Evolutionary conservation across 1,284 basidiomycete genomes (phyloP).

Genomic region (Porodaedalea pini): DNA sequence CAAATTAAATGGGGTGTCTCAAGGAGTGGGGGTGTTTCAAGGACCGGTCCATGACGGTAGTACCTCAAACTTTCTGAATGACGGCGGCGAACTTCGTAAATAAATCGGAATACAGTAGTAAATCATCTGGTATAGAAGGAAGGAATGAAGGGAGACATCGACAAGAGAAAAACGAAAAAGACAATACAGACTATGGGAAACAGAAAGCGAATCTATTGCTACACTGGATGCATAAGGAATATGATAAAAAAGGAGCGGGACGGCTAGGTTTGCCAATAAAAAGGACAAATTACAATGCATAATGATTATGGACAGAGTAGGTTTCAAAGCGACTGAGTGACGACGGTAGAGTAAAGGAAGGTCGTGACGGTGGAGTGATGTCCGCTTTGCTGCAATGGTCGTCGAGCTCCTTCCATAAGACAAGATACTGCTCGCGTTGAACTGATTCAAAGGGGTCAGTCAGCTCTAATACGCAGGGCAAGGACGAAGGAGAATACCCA

Average conservation of each 20-base stretch:
- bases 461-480: not conserved
- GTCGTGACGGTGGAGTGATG: conserved; percentile 21
- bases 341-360: conserved; percentile 7
- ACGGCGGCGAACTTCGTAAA: not conserved
- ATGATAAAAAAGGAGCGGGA: not conserved
- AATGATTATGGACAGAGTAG: not conserved
- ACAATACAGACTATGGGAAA: not conserved
- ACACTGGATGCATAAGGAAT: not conserved
- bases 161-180: not conserved
- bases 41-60: no score
- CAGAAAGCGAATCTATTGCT: not conserved
- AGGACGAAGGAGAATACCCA: conserved; percentile 26
- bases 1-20: no score
- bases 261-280: not conserved
- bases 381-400: conserved; percentile 23
- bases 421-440: conserved; percentile 23
- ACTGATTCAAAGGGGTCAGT: conserved; percentile 11
- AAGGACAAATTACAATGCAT: not conserved
- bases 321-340: conserved; percentile 1
- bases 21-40: no score
- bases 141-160: not conserved
- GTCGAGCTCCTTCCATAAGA: conserved; percentile 22
- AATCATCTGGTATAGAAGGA: not conserved
- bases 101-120: not conserved
- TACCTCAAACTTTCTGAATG: no score